Evolutionary conservation across 129 eudicot species (phyloP).

Genomic region (Scalesia atractyloides): DNA sequence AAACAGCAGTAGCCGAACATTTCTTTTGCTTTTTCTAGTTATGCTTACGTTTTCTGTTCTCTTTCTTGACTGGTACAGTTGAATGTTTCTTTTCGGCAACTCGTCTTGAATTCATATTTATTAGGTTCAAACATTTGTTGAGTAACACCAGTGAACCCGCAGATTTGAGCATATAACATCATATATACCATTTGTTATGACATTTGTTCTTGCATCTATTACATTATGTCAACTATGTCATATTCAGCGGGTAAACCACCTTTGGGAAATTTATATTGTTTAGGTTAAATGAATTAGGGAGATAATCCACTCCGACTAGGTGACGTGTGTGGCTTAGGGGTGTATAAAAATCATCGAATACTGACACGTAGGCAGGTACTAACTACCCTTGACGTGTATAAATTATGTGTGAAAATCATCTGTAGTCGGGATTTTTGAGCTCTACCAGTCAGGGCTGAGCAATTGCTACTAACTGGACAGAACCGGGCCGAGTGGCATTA

Average conservation of each 20-base stretch:
- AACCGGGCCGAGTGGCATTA: too few species aligned
- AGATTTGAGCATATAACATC: neutral
- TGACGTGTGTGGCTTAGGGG: too few species aligned
- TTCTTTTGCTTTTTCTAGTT: conserved; percentile 71
- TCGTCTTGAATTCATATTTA: too few species aligned
- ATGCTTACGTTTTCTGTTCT: conserved; percentile 79
- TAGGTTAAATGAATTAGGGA: neutral
- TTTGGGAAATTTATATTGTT: too few species aligned
- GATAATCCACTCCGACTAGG: too few species aligned
- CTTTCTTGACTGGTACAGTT: conserved; percentile 93
- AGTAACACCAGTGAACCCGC: neutral
- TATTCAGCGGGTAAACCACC: neutral
- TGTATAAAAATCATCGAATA: too few species aligned
- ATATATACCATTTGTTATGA: neutral
- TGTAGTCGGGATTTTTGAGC: too few species aligned
- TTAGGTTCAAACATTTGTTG: neutral
- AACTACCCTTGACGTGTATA: too few species aligned
- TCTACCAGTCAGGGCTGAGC: too few species aligned
- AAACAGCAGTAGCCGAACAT: conserved; percentile 87
- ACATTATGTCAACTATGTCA: neutral
- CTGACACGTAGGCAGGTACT: too few species aligned
- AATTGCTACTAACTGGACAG: too few species aligned
- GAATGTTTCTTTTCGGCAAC: neutral
- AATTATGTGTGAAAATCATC: too few species aligned
- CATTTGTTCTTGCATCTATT: neutral